Base-by-base conservation (phyloP, 345 rosid genomes). In the Cardamine resedifolia region DNA sequence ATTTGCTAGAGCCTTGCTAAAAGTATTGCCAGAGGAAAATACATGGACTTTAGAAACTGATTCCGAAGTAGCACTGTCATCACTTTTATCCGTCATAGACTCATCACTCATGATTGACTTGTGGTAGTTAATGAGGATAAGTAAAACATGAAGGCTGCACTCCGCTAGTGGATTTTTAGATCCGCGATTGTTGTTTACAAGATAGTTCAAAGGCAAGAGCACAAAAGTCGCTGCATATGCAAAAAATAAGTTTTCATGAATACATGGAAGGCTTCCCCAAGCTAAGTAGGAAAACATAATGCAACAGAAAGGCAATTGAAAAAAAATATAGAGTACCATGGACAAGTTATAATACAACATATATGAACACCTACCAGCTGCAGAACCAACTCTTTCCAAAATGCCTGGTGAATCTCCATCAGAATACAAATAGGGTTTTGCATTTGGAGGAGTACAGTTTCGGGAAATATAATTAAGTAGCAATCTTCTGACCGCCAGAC, bases 331-430 rank as follows among this genome's bases (percentile, higher is more conserved):
- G 41, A 68, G 10, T 53, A 77, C 64, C 51, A 77, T 9, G 31
- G 62, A 77, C 30, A 47, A 67, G 43, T 14, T 14, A 68, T 7
- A 33, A 51, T 19, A 18, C 3, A 38, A 39, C 21, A 28, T 19
- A 70, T 5, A 70, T 38, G 48, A 66, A 69, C 18, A 81, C 36
- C 79, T 86, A 92, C 99, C 94, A 76, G 99, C 98, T 50, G 88
- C 96, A 70, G 91, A 86, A 59, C 97, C 85, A 57, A 90, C 94
- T 87, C 92, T 90, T 70, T 90, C 96, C 61, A 95, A 77, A 77
- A 92, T 92, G 52, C 98, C 92, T 70, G 88, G 88, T 66, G 83
- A 81, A 55, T 70, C 80, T 66, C 77, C 85, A 47, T 84, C 89
- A 48, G 84, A 74, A 80, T 83, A 87, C 48, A 88, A 77, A 80